Conservation (phyloP, 441 rosid genomes). For the Gossypium davidsonii region DNA sequence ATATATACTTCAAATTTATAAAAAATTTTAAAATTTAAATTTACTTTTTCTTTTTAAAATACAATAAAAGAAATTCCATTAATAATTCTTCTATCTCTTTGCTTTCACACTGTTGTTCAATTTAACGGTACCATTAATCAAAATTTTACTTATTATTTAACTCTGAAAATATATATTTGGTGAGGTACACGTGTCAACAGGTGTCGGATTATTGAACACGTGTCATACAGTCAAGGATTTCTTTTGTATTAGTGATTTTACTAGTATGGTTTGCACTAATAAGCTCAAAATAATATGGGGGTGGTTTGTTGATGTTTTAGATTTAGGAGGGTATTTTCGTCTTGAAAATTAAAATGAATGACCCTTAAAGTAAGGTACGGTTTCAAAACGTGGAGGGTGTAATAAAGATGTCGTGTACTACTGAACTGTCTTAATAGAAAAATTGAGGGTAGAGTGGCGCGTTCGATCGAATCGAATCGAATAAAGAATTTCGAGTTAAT, state of each 20-base stretch:
- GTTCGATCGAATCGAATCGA: no score
- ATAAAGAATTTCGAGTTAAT: no score
- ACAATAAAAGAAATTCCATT: no score
- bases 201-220: background rate
- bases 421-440: background rate
- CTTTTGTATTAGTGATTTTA: background rate
- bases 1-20: no score
- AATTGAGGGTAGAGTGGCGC: background rate
- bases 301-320: background rate
- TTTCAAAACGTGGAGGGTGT: background rate
- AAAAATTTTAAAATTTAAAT: no score
- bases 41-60: no score
- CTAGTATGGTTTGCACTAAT: background rate
- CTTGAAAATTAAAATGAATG: background rate
- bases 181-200: background rate
- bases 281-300: background rate
- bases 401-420: slow-evolving; percentile 17
- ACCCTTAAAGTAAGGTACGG: slow-evolving; percentile 9
- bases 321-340: slow-evolving; percentile 15
- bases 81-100: background rate
- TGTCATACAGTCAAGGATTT: background rate
- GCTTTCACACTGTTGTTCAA: background rate
- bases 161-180: background rate
- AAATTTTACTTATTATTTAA: background rate
- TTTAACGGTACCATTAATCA: background rate